Percentiles rank a stretch among this genome's conserved stretches.
Evolutionary conservation across 2,329 filamentous ascomycete species (phyloP).

Genomic region (Alternaria sp.): DNA sequence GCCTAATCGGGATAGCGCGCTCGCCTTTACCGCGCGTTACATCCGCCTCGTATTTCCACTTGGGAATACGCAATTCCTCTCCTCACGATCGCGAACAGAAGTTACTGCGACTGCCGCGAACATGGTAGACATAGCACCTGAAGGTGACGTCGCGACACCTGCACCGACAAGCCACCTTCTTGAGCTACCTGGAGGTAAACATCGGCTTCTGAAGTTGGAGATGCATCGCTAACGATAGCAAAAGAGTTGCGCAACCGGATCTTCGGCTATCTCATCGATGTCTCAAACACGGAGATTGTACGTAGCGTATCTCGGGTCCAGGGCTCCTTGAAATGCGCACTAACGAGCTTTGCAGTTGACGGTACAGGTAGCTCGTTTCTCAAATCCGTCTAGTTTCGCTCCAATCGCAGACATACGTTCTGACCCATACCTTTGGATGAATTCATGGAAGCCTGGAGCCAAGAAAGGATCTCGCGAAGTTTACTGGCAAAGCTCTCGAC

Average conservation of each 20-base stretch:
- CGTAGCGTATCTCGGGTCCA: background rate
- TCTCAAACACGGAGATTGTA: background rate
- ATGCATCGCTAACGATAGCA: rapidly evolving
- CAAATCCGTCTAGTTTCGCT: background rate
- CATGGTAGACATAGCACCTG: background rate
- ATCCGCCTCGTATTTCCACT: background rate
- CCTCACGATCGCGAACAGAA: background rate
- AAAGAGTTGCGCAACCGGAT: background rate
- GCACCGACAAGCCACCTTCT: background rate
- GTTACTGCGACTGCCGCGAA: background rate
- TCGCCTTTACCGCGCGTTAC: background rate
- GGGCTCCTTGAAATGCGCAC: background rate
- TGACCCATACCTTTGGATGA: background rate
- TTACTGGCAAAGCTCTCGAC: background rate
- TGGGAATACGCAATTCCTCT: background rate
- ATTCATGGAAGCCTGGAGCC: background rate
- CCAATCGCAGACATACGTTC: background rate
- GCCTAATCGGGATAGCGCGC: background rate
- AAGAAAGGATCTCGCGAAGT: background rate
- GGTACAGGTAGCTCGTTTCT: background rate
- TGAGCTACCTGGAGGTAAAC: background rate
- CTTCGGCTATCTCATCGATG: background rate
- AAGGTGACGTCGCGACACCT: background rate
- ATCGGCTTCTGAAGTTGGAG: rapidly evolving
- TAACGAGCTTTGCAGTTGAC: background rate